A percentile compares a stretch with the other conserved stretches of the same genome.
phyloP scores from a whole-genome alignment of 768 basidiomycete genomes.

The Austroboletus festivus region DNA sequence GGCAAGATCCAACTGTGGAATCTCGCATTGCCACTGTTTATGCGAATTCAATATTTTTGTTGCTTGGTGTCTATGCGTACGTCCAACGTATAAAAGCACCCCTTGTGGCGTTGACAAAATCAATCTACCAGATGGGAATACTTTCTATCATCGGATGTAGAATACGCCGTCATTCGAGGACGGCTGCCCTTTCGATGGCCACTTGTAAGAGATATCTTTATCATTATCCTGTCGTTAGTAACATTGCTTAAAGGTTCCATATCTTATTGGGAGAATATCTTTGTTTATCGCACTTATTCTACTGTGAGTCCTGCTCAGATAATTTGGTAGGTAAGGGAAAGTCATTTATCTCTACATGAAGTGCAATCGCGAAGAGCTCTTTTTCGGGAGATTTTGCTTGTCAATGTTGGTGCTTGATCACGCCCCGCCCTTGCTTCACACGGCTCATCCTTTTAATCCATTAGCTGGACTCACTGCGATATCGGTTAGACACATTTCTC shows the following conservation, averaged over 20 bases:
- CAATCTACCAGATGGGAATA: constrained; percentile 33
- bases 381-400: constrained; percentile 2
- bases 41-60: constrained; percentile 13
- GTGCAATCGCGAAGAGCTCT: not conserved
- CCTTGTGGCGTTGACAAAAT: not conserved
- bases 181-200: constrained; percentile 26
- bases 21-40: not conserved
- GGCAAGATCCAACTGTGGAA: constrained; percentile 9
- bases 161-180: constrained; percentile 22
- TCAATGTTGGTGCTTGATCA: constrained; percentile 14
- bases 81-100: not conserved
- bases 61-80: constrained; percentile 25
- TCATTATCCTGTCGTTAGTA: too few relatives aligned
- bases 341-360: constrained; percentile 2
- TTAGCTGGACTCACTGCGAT: too few relatives aligned
- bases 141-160: constrained; percentile 15
- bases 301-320: constrained; percentile 11
- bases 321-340: too few relatives aligned
- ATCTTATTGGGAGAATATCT: constrained; percentile 20
- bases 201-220: constrained; percentile 26
- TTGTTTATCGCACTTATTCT: constrained; percentile 15
- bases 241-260: constrained; percentile 18
- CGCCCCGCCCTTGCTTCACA: too few relatives aligned
- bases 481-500: too few relatives aligned
- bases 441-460: too few relatives aligned